Conservation (phyloP, 352 stramenopile genomes). For the Blastocystis sp. region DNA sequence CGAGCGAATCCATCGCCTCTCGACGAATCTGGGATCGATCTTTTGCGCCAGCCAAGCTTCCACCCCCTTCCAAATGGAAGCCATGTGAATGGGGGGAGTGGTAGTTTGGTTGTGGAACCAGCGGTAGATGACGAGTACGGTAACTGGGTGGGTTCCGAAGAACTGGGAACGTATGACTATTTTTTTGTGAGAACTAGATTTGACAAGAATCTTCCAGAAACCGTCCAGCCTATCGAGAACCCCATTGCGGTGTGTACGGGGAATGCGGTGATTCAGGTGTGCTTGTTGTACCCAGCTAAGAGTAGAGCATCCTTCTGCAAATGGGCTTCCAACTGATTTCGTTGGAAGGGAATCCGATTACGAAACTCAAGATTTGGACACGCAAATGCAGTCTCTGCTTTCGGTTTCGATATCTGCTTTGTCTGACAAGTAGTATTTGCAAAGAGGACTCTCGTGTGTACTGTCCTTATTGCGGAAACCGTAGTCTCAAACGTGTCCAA, state of each 20-base stretch:
- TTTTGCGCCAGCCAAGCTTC: not conserved
- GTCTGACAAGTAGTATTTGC: not conserved
- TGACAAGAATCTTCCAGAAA: conserved; percentile 15
- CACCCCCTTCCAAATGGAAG: not conserved
- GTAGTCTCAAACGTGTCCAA: conserved; percentile 47
- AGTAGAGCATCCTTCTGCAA: not conserved
- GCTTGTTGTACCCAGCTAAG: not conserved
- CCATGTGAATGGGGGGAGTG: conserved; percentile 48
- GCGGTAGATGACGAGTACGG: not conserved
- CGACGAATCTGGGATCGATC: not conserved
- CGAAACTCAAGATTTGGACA: conserved; percentile 33
- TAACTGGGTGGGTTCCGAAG: not conserved
- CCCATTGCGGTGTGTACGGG: not conserved
- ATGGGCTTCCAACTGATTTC: conserved; percentile 42
- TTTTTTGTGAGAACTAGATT: not conserved
- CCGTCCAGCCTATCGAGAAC: not conserved
- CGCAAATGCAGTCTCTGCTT: conserved; percentile 19
- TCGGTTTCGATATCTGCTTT: not conserved
- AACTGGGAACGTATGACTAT: not conserved
- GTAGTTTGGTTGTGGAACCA: conserved; percentile 17
- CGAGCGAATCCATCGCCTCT: no score
- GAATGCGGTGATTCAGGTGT: not conserved
- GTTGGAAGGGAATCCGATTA: not conserved
- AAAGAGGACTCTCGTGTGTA: not conserved
- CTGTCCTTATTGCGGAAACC: conserved; percentile 41